Base-by-base conservation (phyloP, 306 rosid genomes). In the Prunus fruticosa region DNA sequence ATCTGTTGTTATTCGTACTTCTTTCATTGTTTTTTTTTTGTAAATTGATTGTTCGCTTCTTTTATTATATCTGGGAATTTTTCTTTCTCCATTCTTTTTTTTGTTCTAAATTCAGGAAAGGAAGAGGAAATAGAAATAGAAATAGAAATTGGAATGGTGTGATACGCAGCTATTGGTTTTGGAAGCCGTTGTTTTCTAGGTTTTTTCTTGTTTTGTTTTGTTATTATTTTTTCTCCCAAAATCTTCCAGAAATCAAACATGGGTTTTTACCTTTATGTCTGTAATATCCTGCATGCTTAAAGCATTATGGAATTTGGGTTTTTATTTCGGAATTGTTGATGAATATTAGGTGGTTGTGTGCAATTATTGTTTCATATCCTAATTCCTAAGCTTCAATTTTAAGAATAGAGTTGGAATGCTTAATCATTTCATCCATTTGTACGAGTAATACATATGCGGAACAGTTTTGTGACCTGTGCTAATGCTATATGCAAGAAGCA, bases 1-100 rank as follows among this genome's bases (percentile, higher is more conserved):
- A 90, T 87, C 91, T 85, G 71, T 11, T 71, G 3, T 65, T 75
- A 2, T 54, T 64, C 67, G 18, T 67, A 38, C 27, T 62, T 5
- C 0, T 72, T 13, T 53, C 9, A 0, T 6, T 14, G 11, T 30
- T 0, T 7, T 54, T 7, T 54, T 53, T 11, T 49, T 49, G 8
- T 30, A 30, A 2, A 4, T 52, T 25, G 51, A 27, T 60, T 57
- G 22, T 16, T 38, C 47, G 19, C 43, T 38, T 46, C 18, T 27
- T 66, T 14, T 47, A 3, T 0, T n/a, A 1, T 23, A 16, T 18
- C 25, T 45, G 43, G 45, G 43, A 30, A 20, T 20, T 45, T 3
- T 19, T 23, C 16, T 8, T 41, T 34, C 2, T 11, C 22, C 9
- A 67, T 6, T 5, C 7, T 63, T 4, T 22, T 22, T 10, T 27